Conservation (phyloP, 345 rosid species). For the Citrus maxima region DNA sequence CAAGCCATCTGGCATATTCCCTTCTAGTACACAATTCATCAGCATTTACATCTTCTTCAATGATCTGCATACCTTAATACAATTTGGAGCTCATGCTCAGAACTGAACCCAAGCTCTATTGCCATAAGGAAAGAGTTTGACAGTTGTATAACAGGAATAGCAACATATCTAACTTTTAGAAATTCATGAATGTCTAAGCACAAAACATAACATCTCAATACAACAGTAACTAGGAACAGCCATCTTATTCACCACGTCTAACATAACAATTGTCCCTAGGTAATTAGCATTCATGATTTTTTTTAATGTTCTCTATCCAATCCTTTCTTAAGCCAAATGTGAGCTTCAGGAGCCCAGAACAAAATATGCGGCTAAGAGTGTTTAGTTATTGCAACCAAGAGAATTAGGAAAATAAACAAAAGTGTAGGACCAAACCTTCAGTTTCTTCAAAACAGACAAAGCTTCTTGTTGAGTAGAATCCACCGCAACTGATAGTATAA, state of each 20-base stretch:
- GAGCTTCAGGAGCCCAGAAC: background rate
- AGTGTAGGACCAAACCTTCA: slow-evolving; percentile 48
- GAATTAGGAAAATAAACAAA: background rate
- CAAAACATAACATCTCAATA: slow-evolving; percentile 6
- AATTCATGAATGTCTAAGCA: background rate
- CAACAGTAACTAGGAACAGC: background rate
- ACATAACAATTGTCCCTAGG: background rate
- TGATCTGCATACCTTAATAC: slow-evolving; percentile 60
- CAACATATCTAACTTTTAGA: background rate
- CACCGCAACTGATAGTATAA: slow-evolving; percentile 36
- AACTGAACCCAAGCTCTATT: slow-evolving; percentile 32
- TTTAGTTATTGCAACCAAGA: background rate
- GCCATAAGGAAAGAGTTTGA: background rate
- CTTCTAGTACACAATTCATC: slow-evolving; percentile 79
- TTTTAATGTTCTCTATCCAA: background rate
- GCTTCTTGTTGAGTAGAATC: slow-evolving; percentile 83
- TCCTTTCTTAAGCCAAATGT: background rate
- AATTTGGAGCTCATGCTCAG: slow-evolving; percentile 41
- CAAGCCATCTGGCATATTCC: slow-evolving; percentile 87
- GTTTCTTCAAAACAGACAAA: slow-evolving; percentile 56
- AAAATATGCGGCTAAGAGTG: background rate
- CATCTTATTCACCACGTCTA: background rate
- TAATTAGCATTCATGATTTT: background rate
- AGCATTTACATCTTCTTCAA: slow-evolving; percentile 54
- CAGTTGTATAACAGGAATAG: background rate